A percentile compares a stretch with the other conserved stretches of the same genome.
phyloP scores from a whole-genome alignment of 352 stramenopile genomes.

The Sclerospora graminicola region DNA sequence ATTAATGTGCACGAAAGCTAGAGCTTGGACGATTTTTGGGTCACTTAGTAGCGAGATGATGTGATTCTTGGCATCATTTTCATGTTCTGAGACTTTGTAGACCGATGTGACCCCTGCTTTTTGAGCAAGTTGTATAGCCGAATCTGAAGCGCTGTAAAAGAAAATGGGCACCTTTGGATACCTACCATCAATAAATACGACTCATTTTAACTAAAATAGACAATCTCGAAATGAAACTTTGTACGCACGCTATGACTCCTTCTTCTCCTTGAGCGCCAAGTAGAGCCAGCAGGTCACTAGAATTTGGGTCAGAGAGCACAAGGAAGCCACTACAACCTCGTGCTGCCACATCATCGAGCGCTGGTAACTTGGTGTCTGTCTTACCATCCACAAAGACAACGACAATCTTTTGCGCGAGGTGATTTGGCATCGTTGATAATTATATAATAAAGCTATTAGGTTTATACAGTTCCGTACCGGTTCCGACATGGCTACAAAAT shows the following conservation, averaged over 20 bases:
- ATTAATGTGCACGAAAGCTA: constrained; percentile 48
- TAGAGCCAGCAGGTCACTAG: constrained; percentile 23
- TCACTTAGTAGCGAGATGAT: constrained; percentile 22
- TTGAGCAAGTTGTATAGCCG: constrained; percentile 22
- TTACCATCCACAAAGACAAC: constrained; percentile 36
- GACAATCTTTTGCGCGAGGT: constrained; percentile 42
- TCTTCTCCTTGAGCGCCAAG: constrained; percentile 21
- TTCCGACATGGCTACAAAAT: no score
- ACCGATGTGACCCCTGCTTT: constrained; percentile 26
- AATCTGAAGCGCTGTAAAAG: constrained; percentile 40
- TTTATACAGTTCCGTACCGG: no score
- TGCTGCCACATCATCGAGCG: constrained; percentile 33
- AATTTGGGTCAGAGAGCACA: constrained; percentile 21
- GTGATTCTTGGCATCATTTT: constrained; percentile 12
- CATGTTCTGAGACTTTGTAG: constrained; percentile 8
- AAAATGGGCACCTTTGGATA: constrained; percentile 51
- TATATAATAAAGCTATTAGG: no score
- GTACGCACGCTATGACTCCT: constrained; percentile 6
- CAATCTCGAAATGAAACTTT: constrained; percentile 2
- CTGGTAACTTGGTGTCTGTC: background rate
- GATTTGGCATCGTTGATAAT: constrained; percentile 1
- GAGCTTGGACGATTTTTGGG: constrained; percentile 27
- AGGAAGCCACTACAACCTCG: constrained; percentile 49
- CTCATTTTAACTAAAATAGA: background rate
- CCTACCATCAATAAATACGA: constrained; percentile 14